phyloP scores from a whole-genome alignment of 768 basidiomycete genomes.

The Brasilioporus rufonigricans region DNA sequence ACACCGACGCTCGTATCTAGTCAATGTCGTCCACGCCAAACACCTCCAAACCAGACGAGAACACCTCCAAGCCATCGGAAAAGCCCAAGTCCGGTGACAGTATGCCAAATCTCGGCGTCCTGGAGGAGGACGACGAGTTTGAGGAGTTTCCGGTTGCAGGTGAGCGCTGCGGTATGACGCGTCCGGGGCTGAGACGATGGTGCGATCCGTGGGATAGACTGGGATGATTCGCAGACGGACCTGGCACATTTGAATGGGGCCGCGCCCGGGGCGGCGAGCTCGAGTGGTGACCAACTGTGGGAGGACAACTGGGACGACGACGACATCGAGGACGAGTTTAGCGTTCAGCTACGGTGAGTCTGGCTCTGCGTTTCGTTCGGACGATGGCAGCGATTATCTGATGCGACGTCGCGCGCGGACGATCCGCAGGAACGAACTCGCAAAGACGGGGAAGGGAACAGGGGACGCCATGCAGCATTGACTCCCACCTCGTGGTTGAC shows the following conservation, averaged over 20 bases:
- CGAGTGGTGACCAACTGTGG: constrained; percentile 91
- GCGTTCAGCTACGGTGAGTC: constrained; percentile 81
- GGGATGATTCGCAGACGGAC: constrained; percentile 85
- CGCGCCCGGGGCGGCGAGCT: constrained; percentile 71
- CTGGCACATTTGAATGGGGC: constrained; percentile 73
- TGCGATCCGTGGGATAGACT: constrained; percentile 48
- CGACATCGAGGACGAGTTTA: constrained; percentile 97
- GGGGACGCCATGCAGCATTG: constrained; percentile 55
- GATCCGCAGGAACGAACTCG: constrained; percentile 54
- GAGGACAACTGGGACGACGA: constrained; percentile 99
- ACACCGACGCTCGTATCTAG: not conserved
- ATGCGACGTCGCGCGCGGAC: not conserved
- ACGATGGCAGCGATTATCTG: not conserved
- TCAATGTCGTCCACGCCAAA: constrained; percentile 46
- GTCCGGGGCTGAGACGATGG: not conserved
- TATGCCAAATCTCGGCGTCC: constrained; percentile 73
- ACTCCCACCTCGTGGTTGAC: not conserved
- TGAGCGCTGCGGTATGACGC: constrained; percentile 27
- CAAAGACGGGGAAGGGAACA: constrained; percentile 48
- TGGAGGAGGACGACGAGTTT: constrained; percentile 98
- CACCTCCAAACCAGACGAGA: constrained; percentile 42
- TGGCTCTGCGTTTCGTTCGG: too few species aligned
- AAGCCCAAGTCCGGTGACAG: constrained; percentile 45
- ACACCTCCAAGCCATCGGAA: constrained; percentile 26
- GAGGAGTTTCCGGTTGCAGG: constrained; percentile 90